Conservation (phyloP, 2,329 filamentous ascomycete genomes). For the Beauveria caledonica region DNA sequence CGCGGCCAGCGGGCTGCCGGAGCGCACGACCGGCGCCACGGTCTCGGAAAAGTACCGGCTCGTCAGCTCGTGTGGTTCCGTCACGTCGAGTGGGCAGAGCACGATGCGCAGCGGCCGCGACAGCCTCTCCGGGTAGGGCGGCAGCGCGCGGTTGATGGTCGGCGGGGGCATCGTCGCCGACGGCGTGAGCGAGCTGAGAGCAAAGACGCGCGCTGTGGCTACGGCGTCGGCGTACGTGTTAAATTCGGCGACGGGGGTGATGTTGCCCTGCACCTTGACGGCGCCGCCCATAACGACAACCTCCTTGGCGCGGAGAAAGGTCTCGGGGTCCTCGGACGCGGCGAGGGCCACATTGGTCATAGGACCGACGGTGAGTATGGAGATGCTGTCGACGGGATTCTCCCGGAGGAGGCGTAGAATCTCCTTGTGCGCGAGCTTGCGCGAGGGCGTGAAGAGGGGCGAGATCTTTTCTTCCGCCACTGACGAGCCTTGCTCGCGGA, state of each 20-base stretch:
- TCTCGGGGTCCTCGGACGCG: conserved; percentile 78
- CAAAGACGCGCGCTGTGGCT: conserved; percentile 68
- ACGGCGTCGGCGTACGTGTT: conserved; percentile 87
- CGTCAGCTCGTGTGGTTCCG: conserved; percentile 59
- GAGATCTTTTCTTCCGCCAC: conserved; percentile 37
- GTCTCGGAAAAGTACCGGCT: conserved; percentile 49
- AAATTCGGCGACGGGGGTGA: conserved; percentile 83
- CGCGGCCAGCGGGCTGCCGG: conserved; percentile 62
- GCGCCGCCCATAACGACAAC: conserved; percentile 93
- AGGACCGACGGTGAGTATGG: conserved; percentile 83
- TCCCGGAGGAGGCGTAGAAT: conserved; percentile 80
- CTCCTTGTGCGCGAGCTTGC: conserved; percentile 66
- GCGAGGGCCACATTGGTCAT: conserved; percentile 90
- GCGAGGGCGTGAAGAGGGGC: conserved; percentile 67
- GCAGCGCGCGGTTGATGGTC: conserved; percentile 41
- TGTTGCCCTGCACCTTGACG: conserved; percentile 71
- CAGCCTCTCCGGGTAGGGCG: conserved; percentile 55
- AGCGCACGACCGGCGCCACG: conserved; percentile 46
- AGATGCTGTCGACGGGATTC: conserved; percentile 75
- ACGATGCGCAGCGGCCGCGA: conserved; percentile 57
- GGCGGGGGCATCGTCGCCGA: conserved; percentile 71
- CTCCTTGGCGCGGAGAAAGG: conserved; percentile 83
- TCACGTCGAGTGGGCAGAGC: conserved; percentile 72
- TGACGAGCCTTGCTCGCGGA: conserved; percentile 29
- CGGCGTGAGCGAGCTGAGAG: conserved; percentile 66